Evolutionary conservation across 495 filamentous ascomycete genomes (phyloP).

Genomic region (Penicillium daleae): DNA sequence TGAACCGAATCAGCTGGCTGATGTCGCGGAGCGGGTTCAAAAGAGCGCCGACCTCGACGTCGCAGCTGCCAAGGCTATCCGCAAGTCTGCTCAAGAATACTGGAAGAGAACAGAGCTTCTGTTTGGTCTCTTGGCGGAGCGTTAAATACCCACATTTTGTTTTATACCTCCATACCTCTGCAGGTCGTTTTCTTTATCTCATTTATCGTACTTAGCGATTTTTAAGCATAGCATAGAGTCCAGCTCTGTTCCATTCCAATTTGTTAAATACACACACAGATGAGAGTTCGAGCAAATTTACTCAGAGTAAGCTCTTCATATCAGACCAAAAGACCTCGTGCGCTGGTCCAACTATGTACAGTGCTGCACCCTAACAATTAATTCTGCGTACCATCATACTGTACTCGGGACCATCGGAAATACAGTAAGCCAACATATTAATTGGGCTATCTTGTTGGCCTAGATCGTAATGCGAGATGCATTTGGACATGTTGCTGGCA

Average conservation of each 20-base stretch:
- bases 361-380: background rate
- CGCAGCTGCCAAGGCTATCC: conserved; percentile 51
- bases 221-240: conserved; percentile 4
- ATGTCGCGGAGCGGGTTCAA: conserved; percentile 49
- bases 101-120: conserved; percentile 79
- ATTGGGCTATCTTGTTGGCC: background rate
- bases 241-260: background rate
- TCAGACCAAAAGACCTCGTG: background rate
- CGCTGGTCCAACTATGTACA: background rate
- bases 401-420: background rate
- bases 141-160: conserved; percentile 6
- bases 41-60: conserved; percentile 49
- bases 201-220: background rate
- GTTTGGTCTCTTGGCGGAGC: conserved; percentile 60
- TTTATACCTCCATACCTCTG: background rate
- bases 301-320: background rate
- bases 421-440: background rate
- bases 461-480: background rate
- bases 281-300: background rate
- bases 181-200: background rate
- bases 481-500: background rate
- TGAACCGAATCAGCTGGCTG: conserved; percentile 45
- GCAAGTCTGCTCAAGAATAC: conserved; percentile 67
- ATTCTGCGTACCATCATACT: background rate
- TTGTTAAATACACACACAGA: background rate